A percentile compares a stretch with the other conserved stretches of the same genome.
Conservation (phyloP, 179 eudicot genomes). For the Silene vulgaris region DNA sequence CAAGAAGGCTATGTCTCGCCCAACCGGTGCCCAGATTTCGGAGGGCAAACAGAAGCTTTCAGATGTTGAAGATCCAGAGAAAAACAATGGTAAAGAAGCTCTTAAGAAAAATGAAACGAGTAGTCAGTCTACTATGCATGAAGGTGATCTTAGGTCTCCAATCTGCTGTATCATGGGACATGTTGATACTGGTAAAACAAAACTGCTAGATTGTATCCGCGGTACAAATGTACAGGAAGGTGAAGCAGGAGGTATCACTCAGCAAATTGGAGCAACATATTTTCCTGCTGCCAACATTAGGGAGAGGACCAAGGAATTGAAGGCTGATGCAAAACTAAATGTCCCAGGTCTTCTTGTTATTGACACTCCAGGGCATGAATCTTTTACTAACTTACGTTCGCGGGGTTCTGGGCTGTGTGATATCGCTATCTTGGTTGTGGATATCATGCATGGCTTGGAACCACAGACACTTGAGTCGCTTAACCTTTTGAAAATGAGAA, state of each 20-base stretch:
- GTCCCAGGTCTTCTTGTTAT: constrained; percentile 91
- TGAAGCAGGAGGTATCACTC: constrained; percentile 98
- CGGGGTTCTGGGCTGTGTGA: constrained; percentile 96
- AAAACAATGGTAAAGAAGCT: too few relatives aligned
- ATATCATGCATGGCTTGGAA: constrained; percentile 90
- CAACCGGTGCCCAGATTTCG: constrained; percentile 16
- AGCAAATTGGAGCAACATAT: constrained; percentile 93
- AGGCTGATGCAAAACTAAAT: constrained; percentile 85
- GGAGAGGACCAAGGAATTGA: constrained; percentile 78
- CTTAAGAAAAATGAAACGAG: too few relatives aligned
- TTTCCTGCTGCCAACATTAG: constrained; percentile 87
- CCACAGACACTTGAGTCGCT: constrained; percentile 94
- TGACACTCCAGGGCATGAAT: constrained; percentile 93
- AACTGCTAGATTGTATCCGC: constrained; percentile 82
- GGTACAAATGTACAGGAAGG: constrained; percentile 97
- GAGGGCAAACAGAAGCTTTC: too few relatives aligned
- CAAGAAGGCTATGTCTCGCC: constrained; percentile 25
- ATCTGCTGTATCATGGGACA: constrained; percentile 98
- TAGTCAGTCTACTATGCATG: constrained; percentile 5
- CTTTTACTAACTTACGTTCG: constrained; percentile 73
- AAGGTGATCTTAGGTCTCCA: constrained; percentile 64
- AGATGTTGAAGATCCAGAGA: too few relatives aligned
- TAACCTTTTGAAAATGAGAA: constrained; percentile 80
- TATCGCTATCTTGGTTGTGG: constrained; percentile 86
- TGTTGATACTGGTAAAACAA: constrained; percentile 94